Base-by-base conservation (phyloP, 2,329 filamentous ascomycete species). In the Alternaria sp. region DNA sequence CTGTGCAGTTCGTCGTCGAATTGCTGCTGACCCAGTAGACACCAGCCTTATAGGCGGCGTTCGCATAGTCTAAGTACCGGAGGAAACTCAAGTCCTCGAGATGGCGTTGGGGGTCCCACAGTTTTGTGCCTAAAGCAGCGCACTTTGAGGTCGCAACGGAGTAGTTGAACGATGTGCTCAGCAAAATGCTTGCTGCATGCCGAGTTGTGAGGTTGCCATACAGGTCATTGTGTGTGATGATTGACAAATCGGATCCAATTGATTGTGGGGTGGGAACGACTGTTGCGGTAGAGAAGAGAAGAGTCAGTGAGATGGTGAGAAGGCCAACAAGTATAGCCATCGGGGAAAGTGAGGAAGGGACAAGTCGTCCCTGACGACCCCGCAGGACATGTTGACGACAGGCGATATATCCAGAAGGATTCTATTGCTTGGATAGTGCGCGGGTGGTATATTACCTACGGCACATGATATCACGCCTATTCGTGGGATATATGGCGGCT, bases 201-300 rank as follows among this genome's bases (percentile, higher is more conserved):
- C 69, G 66, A 28, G 54, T 53, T 38, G 68, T 74, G 47, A 57
- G 48, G 39, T 66, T 69, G 39, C 67, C 66, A 52, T 72, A 69
- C 9, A 74, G 59, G 51, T 75, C 67, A 56, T 73, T 72, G 47
- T 75, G 70, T 11, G 69, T 69, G n/a, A 73, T 54, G 28, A 75
- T 69, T 3, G 68, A 67, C 43, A 79, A 34, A 51, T 77, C 74
- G 44, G 70, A 74, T 26, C 66, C 67, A 54, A 72, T 57, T 26
- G 69, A 66, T 47, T 67, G 61, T 22, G 72, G 68, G 48, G 64
- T 71, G 24, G 70, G 60, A 36, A 61, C 52, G 20, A 62, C 60
- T 36, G 61, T 51, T 32, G 61, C 59, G 53, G 47, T 52, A 41
- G 57, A 53, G 55, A 59, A 54, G 54, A 62, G 30, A 43, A 55